Evolutionary conservation across 164 flowering plant species (phyloP).

Genomic region (Houttuynia cordata): DNA sequence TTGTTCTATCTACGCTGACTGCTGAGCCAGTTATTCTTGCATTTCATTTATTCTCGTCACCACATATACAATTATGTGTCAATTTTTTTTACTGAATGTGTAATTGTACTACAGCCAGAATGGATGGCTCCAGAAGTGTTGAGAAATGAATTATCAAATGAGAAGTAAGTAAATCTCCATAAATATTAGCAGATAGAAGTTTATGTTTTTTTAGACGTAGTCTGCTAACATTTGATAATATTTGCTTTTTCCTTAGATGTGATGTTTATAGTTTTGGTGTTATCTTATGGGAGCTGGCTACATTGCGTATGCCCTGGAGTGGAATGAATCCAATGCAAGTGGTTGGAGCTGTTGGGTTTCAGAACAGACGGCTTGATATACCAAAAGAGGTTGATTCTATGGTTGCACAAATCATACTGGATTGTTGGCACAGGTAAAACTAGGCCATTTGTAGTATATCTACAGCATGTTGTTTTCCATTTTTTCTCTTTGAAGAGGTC

Average conservation of each 20-base stretch:
- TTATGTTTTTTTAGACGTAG: neutral
- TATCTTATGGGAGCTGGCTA: slow-evolving; percentile 86
- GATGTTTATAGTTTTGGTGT: slow-evolving; percentile 96
- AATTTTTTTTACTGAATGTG: neutral
- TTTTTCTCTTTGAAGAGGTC: neutral
- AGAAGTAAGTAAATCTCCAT: slow-evolving; percentile 58
- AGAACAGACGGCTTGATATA: slow-evolving; percentile 77
- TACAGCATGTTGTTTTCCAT: neutral
- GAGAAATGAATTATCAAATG: slow-evolving; percentile 89
- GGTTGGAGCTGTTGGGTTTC: slow-evolving; percentile 98
- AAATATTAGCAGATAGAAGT: neutral
- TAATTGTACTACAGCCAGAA: slow-evolving; percentile 64
- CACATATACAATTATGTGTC: neutral
- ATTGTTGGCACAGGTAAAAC: slow-evolving; percentile 81
- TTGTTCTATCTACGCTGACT: neutral
- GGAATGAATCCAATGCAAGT: slow-evolving; percentile 98
- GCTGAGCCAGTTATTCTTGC: neutral
- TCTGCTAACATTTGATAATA: neutral
- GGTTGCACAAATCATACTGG: slow-evolving; percentile 64
- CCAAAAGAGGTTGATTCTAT: slow-evolving; percentile 66
- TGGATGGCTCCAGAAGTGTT: slow-evolving; percentile 99
- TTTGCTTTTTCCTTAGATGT: slow-evolving; percentile 38
- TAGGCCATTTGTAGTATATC: neutral
- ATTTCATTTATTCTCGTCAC: neutral
- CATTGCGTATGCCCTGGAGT: slow-evolving; percentile 75